Percentiles rank a stretch among this genome's conserved stretches.
These are phyloP conservation scores for Dendrocalamus latiflorus DNA, from an alignment of 202 grass and related monocot genomes.

Conservation along the genomic window DNA sequence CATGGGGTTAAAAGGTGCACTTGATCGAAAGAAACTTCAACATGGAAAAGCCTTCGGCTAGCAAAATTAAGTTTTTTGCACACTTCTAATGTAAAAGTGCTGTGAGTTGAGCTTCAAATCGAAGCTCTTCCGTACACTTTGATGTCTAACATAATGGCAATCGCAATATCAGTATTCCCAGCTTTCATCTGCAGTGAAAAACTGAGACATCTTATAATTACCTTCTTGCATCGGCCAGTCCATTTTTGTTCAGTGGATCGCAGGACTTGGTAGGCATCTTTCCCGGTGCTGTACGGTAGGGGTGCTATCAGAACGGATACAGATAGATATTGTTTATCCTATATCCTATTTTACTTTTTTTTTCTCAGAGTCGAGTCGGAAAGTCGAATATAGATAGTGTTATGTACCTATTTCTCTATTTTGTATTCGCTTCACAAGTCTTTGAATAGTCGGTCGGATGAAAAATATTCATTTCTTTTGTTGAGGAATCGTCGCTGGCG, in stretches of 20 bases:
- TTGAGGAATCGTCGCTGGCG: no score
- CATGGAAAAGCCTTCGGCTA: neutral
- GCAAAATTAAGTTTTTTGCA: neutral
- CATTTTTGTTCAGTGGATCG: neutral
- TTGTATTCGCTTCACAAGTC: no score
- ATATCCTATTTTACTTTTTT: no score
- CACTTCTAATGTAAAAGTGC: neutral
- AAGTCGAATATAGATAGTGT: no score
- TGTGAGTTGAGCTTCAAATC: neutral
- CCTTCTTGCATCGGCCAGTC: neutral
- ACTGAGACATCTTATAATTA: neutral
- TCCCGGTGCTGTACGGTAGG: neutral
- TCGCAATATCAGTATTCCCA: neutral
- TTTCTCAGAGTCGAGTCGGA: no score
- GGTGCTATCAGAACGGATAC: no score
- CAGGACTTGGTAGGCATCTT: neutral
- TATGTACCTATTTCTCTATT: no score
- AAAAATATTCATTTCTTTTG: no score
- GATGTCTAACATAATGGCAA: neutral
- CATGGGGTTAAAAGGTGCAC: conserved; percentile 39
- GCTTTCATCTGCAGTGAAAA: neutral
- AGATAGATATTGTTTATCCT: no score
- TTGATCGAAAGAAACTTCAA: neutral
- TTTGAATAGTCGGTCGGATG: no score
- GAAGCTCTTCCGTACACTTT: neutral